Base-by-base conservation (phyloP, 306 rosid species). In the Neltuma alba region DNA sequence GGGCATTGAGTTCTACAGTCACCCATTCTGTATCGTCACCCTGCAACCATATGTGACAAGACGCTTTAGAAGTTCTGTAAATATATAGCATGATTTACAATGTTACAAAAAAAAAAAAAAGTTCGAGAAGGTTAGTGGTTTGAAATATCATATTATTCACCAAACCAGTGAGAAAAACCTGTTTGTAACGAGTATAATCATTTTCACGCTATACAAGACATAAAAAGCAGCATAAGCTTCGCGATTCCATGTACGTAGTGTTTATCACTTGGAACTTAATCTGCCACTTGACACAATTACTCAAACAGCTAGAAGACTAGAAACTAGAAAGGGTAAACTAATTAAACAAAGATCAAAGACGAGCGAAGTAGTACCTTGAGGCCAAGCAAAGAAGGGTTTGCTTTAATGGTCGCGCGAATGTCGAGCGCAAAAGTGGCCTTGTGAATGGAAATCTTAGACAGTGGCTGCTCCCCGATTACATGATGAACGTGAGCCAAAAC, bases 381-480 rank as follows among this genome's bases (percentile, higher is more conserved):
- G 21, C 93, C 92, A 5, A 91, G 79, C 42, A 86, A 7, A 45
- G 3, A 42, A 3, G 93, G 97, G 9, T 9, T 0, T n/a, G 82
- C 94, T 45, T 50, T 86, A 41, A 89, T 36, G 76, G 84, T 80
- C 14, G 91, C 88, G 1, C 78, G 47, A 38, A 40, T 62, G 52
- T 77, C 69, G 2, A 88, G 81, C 1, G 79, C 86, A 31, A 85
- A 25, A 40, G 79, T 52, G 7, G 92, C 74, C 15, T 83, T 89
- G 83, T 85, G 84, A 44, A 91, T 88, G 31, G 89, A 86, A 71
- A 91, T 91, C 82, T 85, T 82, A 9, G 97, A 79, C 3, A 89
- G 82, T 78, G 93, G 91, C 64, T 91, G 93, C 57, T 86, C 91
- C 37, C 88, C 88, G 16, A 68, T 68, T 7, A 68, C 52, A 37